A percentile compares a stretch with the other conserved stretches of the same genome.
Evolutionary conservation across 148 eudicot genomes (phyloP).

Genomic region (Mesembryanthemum crystallinum): DNA sequence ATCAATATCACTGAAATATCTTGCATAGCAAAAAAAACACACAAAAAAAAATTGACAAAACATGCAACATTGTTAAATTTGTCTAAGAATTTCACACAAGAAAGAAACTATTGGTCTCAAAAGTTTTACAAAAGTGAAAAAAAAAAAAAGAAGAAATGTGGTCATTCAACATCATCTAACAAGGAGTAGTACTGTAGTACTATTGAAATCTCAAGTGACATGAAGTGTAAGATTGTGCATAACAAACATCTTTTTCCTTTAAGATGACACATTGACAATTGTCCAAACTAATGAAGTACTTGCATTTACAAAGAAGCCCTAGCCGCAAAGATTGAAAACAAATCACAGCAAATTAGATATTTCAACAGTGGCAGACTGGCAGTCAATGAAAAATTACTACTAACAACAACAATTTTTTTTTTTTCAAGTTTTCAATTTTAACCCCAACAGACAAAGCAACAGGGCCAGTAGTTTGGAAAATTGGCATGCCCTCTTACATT

Average conservation of each 20-base stretch:
- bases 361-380: conserved; percentile 22
- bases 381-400: conserved; percentile 18
- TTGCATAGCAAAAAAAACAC: no score
- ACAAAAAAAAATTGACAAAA: no score
- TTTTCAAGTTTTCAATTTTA: conserved; percentile 4
- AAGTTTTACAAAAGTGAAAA: conserved; percentile 13
- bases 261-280: not conserved
- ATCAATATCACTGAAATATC: no score
- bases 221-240: conserved; percentile 1
- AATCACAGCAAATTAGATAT: not conserved
- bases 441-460: conserved; percentile 31
- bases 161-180: conserved; percentile 7
- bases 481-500: conserved; percentile 42
- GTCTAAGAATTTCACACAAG: not conserved
- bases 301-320: conserved; percentile 10
- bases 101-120: not conserved
- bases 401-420: no score
- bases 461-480: conserved; percentile 38
- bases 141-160: not conserved
- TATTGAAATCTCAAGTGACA: conserved; percentile 14
- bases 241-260: conserved; percentile 21
- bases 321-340: conserved; percentile 24
- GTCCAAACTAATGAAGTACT: not conserved
- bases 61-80: not conserved
- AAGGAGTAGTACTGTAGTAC: not conserved